A percentile compares a stretch with the other conserved stretches of the same genome.
Evolutionary conservation across 1,139 yeast species (phyloP).

Genomic region (Yamadazyma oceani): DNA sequence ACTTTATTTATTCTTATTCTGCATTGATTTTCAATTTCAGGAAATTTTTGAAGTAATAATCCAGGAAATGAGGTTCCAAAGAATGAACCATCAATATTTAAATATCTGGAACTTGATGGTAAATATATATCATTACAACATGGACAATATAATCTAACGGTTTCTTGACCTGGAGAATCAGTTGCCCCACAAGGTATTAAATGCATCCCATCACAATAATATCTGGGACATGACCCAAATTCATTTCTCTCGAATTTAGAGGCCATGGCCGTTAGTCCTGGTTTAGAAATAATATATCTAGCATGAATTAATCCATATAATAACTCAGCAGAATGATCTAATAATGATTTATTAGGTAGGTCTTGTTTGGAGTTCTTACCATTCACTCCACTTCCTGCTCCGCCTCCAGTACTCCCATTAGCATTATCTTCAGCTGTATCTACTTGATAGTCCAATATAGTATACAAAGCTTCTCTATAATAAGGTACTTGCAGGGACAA

Average conservation of each 20-base stretch:
- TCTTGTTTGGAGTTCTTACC: constrained; percentile 28
- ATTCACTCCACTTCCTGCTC: constrained; percentile 11
- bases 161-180: constrained; percentile 88
- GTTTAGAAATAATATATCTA: constrained; percentile 82
- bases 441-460: constrained; percentile 75
- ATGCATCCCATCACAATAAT: constrained; percentile 88
- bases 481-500: constrained; percentile 82
- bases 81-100: constrained; percentile 92
- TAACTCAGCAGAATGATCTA: constrained; percentile 88
- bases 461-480: constrained; percentile 87
- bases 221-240: constrained; percentile 92
- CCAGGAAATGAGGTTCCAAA: constrained; percentile 98
- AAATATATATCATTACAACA: constrained; percentile 88
- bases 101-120: constrained; percentile 81
- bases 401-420: constrained; percentile 6
- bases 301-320: constrained; percentile 94
- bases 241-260: constrained; percentile 86
- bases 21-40: constrained; percentile 65
- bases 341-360: constrained; percentile 68
- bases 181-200: constrained; percentile 89
- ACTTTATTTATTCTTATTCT: constrained; percentile 51
- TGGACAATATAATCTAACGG: constrained; percentile 91
- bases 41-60: constrained; percentile 82
- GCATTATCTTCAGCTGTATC: constrained; percentile 64
- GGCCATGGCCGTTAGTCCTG: constrained; percentile 94